Base-by-base conservation (phyloP, 805 yeast genomes). In the Kluyveromyces dobzhanskii region DNA sequence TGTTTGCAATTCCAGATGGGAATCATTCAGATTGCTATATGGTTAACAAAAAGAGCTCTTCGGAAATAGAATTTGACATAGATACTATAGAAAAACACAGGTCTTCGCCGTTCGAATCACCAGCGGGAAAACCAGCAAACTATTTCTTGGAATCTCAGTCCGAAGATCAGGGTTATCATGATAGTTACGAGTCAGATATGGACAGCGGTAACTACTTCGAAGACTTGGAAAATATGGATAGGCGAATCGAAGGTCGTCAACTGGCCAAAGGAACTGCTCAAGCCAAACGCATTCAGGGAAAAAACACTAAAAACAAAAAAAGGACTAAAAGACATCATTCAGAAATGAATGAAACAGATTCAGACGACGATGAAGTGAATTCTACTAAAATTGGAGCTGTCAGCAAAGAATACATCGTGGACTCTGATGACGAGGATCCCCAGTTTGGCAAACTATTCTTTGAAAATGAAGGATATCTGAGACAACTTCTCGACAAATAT, bases 381-480 rank as follows among this genome's bases (percentile, higher is more conserved):
- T 11, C 12, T 8, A 16, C 18, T 10, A 17, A 14, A 7, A 4
- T 11, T 16, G 37, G 34, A 6, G 42, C 51, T 6, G 44, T 52
- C 1, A 57, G 62, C 39, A 57, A 54, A 37, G 62, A 57, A 28
- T 51, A 50, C 33, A 54, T 61, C 17, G 49, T 54, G 36, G 64
- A 59, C 37, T 58, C 65, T 17, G 54, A 50, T 19, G 53, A 48
- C 7, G 61, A 51, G 4, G 53, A 51, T 16, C 50, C 45, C 3
- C 17, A 35, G 0, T 35, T 50, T 23, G 46, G 47, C 26, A 47
- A 61, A 6, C 41, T 53, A 5, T 59, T 59, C 32, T 61, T 53
- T 42, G 63, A 61, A 42, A 61, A 61, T 41, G 65, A 61, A 43
- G 52, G 52, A 51, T 59, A 52, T 33, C 41, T 57, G 56, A 56